Percentiles rank a stretch among this genome's conserved stretches.
These are phyloP conservation scores for Ciborinia camelliae DNA, from an alignment of 2,329 filamentous ascomycete species.

Conservation along the genomic window DNA sequence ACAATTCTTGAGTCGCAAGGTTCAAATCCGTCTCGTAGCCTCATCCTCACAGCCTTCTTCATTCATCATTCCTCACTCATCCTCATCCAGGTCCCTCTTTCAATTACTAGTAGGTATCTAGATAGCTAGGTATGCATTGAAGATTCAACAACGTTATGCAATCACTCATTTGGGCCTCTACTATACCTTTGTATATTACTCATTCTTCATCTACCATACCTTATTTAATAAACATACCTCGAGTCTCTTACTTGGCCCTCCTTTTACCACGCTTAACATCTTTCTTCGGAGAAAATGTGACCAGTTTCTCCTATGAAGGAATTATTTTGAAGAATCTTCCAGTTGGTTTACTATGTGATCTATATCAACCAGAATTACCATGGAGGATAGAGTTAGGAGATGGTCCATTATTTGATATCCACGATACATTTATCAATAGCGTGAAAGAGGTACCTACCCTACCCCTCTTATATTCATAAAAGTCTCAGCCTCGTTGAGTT, in stretches of 20 bases:
- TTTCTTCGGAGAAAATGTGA: constrained; percentile 55
- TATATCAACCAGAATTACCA: constrained; percentile 54
- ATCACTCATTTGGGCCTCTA: constrained; percentile 37
- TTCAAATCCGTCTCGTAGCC: not conserved
- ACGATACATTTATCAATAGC: constrained; percentile 65
- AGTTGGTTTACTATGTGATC: constrained; percentile 64
- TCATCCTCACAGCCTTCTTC: constrained; percentile 1
- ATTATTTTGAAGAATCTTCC: constrained; percentile 70
- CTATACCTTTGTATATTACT: constrained; percentile 37
- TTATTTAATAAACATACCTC: constrained; percentile 54
- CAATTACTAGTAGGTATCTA: not conserved
- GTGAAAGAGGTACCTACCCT: constrained; percentile 55
- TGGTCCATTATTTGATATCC: constrained; percentile 50
- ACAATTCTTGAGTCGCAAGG: not conserved
- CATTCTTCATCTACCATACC: constrained; percentile 35
- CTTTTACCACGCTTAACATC: constrained; percentile 58
- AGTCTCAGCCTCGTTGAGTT: constrained; percentile 8
- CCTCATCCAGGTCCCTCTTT: not conserved
- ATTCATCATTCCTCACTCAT: not conserved
- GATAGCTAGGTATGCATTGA: not conserved
- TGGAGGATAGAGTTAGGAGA: constrained; percentile 60
- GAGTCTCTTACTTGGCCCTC: constrained; percentile 66
- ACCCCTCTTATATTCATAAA: not conserved
- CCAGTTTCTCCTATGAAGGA: constrained; percentile 59
- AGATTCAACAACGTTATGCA: constrained; percentile 28